Conservation (phyloP, 768 basidiomycete genomes). For the Russula dissimulans region DNA sequence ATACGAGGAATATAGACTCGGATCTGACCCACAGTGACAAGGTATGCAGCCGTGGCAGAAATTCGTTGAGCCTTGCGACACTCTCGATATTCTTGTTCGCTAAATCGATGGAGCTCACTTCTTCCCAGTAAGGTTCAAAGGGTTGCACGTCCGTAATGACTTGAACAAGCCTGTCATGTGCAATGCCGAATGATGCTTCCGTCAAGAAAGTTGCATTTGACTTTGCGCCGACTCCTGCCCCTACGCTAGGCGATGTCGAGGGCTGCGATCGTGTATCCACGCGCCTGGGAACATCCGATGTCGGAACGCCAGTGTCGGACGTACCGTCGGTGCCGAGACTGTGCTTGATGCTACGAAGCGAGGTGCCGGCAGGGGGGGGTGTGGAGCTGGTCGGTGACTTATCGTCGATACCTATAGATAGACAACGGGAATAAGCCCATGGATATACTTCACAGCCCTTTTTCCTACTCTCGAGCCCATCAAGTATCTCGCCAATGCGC, state of each 20-base stretch:
- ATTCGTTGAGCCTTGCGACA: constrained; percentile 80
- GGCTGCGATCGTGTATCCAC: constrained; percentile 23
- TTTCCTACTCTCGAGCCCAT: constrained; percentile 52
- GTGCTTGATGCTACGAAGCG: constrained; percentile 31
- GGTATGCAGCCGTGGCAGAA: constrained; percentile 70
- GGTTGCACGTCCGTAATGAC: constrained; percentile 93
- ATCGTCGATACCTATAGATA: constrained; percentile 28
- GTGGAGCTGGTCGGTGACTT: constrained; percentile 40
- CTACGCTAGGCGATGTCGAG: constrained; percentile 22
- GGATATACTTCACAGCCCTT: constrained; percentile 1
- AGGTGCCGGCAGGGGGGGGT: constrained; percentile 34
- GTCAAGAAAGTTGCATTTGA: constrained; percentile 70
- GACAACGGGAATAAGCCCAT: not conserved
- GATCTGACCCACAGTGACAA: constrained; percentile 58
- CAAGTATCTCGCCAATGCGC: constrained; percentile 74
- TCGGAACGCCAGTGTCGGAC: constrained; percentile 21
- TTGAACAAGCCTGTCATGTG: constrained; percentile 85
- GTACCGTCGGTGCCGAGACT: constrained; percentile 16
- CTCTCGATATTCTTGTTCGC: constrained; percentile 66
- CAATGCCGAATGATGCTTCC: constrained; percentile 91
- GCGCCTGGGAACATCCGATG: not conserved
- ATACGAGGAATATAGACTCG: not conserved
- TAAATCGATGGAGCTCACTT: constrained; percentile 64
- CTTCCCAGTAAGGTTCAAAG: constrained; percentile 92
- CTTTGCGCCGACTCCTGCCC: constrained; percentile 6